Evolutionary conservation across 768 basidiomycete species (phyloP).

Genomic region (Tephrocybe sp.): DNA sequence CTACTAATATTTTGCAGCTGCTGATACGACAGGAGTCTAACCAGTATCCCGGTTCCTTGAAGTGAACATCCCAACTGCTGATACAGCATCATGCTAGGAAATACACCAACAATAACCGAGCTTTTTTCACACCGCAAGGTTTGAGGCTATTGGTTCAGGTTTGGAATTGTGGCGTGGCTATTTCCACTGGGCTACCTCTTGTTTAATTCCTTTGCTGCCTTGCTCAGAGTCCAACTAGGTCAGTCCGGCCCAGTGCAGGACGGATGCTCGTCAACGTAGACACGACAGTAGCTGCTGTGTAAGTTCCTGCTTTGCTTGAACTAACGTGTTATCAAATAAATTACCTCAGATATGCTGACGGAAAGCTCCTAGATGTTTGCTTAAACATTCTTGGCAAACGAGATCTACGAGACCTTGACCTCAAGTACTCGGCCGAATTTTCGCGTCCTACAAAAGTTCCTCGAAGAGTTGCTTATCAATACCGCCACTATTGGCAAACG

Average conservation of each 20-base stretch:
- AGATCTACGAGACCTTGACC: conserved; percentile 26
- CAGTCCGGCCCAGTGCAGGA: conserved; percentile 40
- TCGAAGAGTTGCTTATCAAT: conserved; percentile 33
- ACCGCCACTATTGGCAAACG: conserved; percentile 21
- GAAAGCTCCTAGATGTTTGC: conserved; percentile 28
- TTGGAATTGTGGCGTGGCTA: conserved; percentile 47
- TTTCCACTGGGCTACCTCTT: conserved; percentile 39
- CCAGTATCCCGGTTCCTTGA: conserved; percentile 27
- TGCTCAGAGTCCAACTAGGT: conserved; percentile 11
- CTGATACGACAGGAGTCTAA: conserved; percentile 47
- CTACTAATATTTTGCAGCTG: conserved; percentile 46
- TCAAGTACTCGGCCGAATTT: conserved; percentile 23
- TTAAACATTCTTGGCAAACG: conserved; percentile 23
- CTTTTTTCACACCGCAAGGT: conserved; percentile 39
- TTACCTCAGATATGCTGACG: conserved; percentile 25
- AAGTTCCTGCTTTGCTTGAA: conserved; percentile 12
- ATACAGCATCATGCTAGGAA: conserved; percentile 23
- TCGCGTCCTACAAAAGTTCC: conserved; percentile 32
- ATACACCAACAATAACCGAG: conserved; percentile 41
- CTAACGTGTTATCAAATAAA: not conserved
- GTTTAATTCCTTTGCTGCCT: not conserved
- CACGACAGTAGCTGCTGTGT: conserved; percentile 44
- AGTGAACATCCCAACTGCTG: not conserved
- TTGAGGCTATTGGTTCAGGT: conserved; percentile 18
- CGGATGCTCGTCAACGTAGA: conserved; percentile 45